A percentile compares a stretch with the other conserved stretches of the same genome.
phyloP scores from a whole-genome alignment of 805 yeast genomes.

The Monosporozyma aerobia region DNA sequence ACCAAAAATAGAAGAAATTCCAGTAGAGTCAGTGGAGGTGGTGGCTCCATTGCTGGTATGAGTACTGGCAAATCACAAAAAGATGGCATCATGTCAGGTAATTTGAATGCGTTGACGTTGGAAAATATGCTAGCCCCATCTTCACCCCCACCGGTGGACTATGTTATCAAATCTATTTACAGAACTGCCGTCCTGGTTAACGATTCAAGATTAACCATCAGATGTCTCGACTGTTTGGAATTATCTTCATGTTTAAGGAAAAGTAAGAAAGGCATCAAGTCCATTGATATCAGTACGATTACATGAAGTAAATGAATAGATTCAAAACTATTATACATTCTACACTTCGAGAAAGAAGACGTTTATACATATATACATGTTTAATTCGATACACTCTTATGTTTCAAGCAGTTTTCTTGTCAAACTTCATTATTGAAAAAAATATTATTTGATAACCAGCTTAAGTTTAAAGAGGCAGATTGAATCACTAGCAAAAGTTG shows the following conservation, averaged over 20 bases:
- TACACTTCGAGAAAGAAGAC: not conserved
- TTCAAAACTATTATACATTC: not conserved
- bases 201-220: slow-evolving; percentile 50
- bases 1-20: slow-evolving; percentile 2
- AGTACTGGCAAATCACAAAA: slow-evolving; percentile 6
- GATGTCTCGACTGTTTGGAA: slow-evolving; percentile 28
- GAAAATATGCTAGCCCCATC: slow-evolving; percentile 49
- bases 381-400: no score
- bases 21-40: slow-evolving; percentile 2
- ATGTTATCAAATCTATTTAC: slow-evolving; percentile 47
- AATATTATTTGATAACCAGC: not conserved
- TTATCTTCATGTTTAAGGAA: slow-evolving; percentile 19
- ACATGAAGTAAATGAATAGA: slow-evolving; percentile 1
- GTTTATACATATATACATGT: not conserved
- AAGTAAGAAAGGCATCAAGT: slow-evolving; percentile 11
- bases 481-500: not conserved
- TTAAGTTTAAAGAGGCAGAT: not conserved
- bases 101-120: slow-evolving; percentile 35
- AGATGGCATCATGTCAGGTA: slow-evolving; percentile 7
- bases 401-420: not conserved
- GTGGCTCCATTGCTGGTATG: not conserved
- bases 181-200: slow-evolving; percentile 53
- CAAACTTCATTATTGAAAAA: not conserved
- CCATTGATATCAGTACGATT: not conserved
- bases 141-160: slow-evolving; percentile 48